Base-by-base conservation (phyloP, 2,329 filamentous ascomycete species). In the Exserohilum rostratum region DNA sequence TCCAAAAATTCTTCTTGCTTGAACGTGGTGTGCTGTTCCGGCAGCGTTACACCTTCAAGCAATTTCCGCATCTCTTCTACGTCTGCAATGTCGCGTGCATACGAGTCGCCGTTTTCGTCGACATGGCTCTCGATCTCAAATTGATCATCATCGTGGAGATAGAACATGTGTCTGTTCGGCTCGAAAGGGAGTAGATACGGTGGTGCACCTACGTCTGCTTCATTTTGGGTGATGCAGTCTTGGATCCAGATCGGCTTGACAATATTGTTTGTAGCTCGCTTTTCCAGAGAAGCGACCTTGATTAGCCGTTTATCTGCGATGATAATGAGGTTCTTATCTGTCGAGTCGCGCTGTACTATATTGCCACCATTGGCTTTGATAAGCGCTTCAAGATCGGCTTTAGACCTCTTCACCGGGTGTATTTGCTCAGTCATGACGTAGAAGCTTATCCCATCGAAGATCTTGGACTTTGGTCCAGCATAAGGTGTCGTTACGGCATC, bases 41-140 rank as follows among this genome's bases (percentile, higher is more conserved):
- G 48, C 22, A 52, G 59, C 11, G 59, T 66, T 75, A 82, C 80
- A n/a, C 68, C 65, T 0, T 76, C 66, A 12, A 67, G 50, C 5
- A 74, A 64, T 3, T 70, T 46, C 60, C 74, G 79, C 43, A 96
- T 80, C 65, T 93, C 90, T 1, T 85, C 82, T 0, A 83, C 64
- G 35, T 70, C 66, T 0, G 79, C 81, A 7, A 89, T 78, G 64
- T 96, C 87, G 4, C 93, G 82, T 0, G 87, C 83, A 74, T 90
- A 98, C 68, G 91, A 93, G 71, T 99, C 95, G 0, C 89, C 90
- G 64, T 86, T 95, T 48, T 82, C 78, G 71, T 99, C 95, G 2
- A 89, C 82, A 60, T 89, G 90, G 3, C 78, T 76, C 33, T 83
- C 80, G 9, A 88, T 84, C 6, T 80, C 81, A 6, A 78, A 78